phyloP scores from a whole-genome alignment of 495 filamentous ascomycete species.

The Penicillium nucicola region DNA sequence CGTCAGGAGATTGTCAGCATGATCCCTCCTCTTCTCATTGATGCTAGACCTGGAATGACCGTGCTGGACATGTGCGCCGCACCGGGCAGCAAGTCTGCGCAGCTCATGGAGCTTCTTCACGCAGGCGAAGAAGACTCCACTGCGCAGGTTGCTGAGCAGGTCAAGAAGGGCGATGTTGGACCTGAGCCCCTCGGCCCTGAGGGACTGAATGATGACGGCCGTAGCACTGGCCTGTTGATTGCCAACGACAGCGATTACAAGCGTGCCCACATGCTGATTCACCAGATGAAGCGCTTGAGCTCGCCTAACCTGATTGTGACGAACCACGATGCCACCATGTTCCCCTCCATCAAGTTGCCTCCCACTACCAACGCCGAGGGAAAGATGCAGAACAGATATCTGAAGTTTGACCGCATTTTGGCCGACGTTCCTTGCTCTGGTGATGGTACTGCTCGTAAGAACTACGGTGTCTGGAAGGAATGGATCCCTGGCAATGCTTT shows the following conservation, averaged over 20 bases:
- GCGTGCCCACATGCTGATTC: conserved; percentile 91
- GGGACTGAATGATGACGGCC: conserved; percentile 72
- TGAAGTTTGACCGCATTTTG: conserved; percentile 95
- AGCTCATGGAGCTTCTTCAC: conserved; percentile 92
- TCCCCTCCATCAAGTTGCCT: conserved; percentile 81
- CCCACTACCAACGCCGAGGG: conserved; percentile 42
- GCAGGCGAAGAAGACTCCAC: conserved; percentile 84
- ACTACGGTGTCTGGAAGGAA: conserved; percentile 87
- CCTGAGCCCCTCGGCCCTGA: conserved; percentile 42
- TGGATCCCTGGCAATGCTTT: conserved; percentile 83
- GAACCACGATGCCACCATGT: conserved; percentile 97
- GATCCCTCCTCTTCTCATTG: conserved; percentile 95
- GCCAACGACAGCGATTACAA: conserved; percentile 96
- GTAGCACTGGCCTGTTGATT: conserved; percentile 85
- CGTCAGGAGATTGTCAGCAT: conserved; percentile 97
- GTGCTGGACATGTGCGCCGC: conserved; percentile 95
- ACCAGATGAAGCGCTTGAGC: conserved; percentile 93
- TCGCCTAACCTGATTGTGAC: conserved; percentile 97
- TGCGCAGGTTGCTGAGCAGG: conserved; percentile 52
- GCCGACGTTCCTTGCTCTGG: conserved; percentile 97
- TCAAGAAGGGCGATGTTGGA: conserved; percentile 46
- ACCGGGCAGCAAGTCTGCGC: conserved; percentile 92
- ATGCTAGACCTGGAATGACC: conserved; percentile 82
- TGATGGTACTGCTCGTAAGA: conserved; percentile 91
- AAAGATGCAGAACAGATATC: conserved; percentile 61